A percentile compares a stretch with the other conserved stretches of the same genome.
These are phyloP conservation scores for Acer campestre DNA, from an alignment of 345 rosid genomes.

Conservation along the genomic window DNA sequence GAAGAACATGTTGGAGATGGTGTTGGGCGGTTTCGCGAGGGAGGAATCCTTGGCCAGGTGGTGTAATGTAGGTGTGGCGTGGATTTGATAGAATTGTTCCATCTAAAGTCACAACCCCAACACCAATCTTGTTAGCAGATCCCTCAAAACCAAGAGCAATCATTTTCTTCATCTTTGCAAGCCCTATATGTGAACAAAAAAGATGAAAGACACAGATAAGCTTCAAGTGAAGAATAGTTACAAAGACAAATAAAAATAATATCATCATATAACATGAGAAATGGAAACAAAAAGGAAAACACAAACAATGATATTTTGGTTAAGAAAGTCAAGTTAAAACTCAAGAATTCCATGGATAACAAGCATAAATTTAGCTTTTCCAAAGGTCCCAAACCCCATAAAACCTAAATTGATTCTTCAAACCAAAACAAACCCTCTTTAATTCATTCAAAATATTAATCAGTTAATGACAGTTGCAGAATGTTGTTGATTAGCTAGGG, in stretches of 20 bases:
- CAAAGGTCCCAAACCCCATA: too few relatives aligned
- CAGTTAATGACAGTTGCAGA: too few relatives aligned
- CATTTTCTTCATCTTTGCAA: conserved; percentile 58
- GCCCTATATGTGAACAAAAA: background rate
- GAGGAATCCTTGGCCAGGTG: conserved; percentile 96
- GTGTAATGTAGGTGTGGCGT: conserved; percentile 91
- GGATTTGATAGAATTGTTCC: conserved; percentile 91
- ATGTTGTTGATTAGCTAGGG: too few relatives aligned
- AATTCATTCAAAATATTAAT: too few relatives aligned
- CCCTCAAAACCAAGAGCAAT: conserved; percentile 93
- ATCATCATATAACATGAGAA: background rate
- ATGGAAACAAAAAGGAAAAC: background rate
- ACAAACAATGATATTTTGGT: background rate
- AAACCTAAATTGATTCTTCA: too few relatives aligned
- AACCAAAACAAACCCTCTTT: too few relatives aligned
- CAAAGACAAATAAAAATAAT: background rate
- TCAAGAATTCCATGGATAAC: background rate
- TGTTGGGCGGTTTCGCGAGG: conserved; percentile 96
- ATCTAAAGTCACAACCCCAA: conserved; percentile 81
- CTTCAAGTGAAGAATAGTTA: background rate
- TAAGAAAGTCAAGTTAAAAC: too few relatives aligned
- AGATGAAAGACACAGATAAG: background rate
- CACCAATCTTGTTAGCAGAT: conserved; percentile 92
- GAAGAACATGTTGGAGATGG: conserved; percentile 81
- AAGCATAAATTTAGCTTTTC: background rate